phyloP scores from a whole-genome alignment of 257 asterid genomes.

The Galeopsis tetrahit region DNA sequence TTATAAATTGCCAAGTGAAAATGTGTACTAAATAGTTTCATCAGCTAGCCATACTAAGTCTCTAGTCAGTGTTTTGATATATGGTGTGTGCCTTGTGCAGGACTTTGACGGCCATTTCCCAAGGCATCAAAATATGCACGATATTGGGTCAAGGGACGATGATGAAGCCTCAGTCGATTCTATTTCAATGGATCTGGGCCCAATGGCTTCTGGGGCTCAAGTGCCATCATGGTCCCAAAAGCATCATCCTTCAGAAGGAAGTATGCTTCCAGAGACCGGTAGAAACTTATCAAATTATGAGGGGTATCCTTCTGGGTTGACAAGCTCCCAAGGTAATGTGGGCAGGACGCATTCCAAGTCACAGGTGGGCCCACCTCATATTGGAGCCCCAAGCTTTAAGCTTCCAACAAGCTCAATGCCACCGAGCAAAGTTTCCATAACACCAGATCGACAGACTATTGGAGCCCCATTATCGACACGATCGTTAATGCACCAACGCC shows the following conservation, averaged over 20 bases:
- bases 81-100: slow-evolving; percentile 41
- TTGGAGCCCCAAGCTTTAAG: slow-evolving; percentile 46
- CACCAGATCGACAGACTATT: slow-evolving; percentile 46
- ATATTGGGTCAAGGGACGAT: slow-evolving; percentile 44
- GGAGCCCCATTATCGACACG: slow-evolving; percentile 49
- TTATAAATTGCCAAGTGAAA: not conserved
- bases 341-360: slow-evolving; percentile 48
- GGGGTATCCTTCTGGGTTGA: slow-evolving; percentile 52
- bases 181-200: slow-evolving; percentile 53
- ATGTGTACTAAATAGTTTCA: not conserved
- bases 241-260: slow-evolving; percentile 42
- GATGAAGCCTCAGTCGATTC: slow-evolving; percentile 68
- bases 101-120: slow-evolving; percentile 48
- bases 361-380: slow-evolving; percentile 45
- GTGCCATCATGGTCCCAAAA: slow-evolving; percentile 56
- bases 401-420: slow-evolving; percentile 39
- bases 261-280: slow-evolving; percentile 41
- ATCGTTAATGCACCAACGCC: slow-evolving; percentile 46
- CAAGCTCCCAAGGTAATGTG: slow-evolving; percentile 40
- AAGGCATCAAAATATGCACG: slow-evolving; percentile 45
- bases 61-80: slow-evolving; percentile 18
- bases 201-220: slow-evolving; percentile 47
- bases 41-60: not conserved
- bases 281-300: slow-evolving; percentile 44
- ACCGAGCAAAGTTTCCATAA: slow-evolving; percentile 41